A percentile compares a stretch with the other conserved stretches of the same genome.
Conservation (phyloP, 805 yeast genomes). For the Saccharomyces eubayanus region DNA sequence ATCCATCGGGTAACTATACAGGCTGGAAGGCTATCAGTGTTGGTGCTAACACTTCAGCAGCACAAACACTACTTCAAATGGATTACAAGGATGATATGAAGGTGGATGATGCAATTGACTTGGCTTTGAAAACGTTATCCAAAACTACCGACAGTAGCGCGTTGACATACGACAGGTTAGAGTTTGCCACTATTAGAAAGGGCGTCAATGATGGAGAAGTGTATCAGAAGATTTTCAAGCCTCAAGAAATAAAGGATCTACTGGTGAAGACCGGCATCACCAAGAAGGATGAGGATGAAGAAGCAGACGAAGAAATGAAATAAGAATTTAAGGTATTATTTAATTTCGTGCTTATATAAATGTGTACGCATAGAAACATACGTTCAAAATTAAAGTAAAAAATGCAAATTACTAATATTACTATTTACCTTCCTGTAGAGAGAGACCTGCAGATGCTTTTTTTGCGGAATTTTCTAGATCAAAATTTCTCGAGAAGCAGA, state of each 20-base stretch:
- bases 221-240: conserved; percentile 68
- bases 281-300: conserved; percentile 45
- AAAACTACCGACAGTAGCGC: conserved; percentile 90
- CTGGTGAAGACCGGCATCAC: conserved; percentile 66
- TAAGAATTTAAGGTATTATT: conserved; percentile 10
- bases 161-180: conserved; percentile 82
- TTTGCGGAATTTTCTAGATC: neutral
- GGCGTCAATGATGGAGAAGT: conserved; percentile 42
- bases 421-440: neutral
- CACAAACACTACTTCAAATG: conserved; percentile 90
- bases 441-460: neutral
- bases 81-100: conserved; percentile 80
- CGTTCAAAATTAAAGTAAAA: neutral
- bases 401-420: neutral
- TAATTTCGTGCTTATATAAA: neutral
- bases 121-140: conserved; percentile 84
- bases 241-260: conserved; percentile 64
- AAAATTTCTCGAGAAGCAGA: neutral
- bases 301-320: conserved; percentile 17
- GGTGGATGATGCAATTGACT: conserved; percentile 67
- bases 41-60: conserved; percentile 94
- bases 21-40: conserved; percentile 98
- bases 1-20: conserved; percentile 94
- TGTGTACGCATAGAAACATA: neutral
- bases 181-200: conserved; percentile 72